Evolutionary conservation across 768 basidiomycete species (phyloP).

Genomic region (Rhizopogon salebrosus): DNA sequence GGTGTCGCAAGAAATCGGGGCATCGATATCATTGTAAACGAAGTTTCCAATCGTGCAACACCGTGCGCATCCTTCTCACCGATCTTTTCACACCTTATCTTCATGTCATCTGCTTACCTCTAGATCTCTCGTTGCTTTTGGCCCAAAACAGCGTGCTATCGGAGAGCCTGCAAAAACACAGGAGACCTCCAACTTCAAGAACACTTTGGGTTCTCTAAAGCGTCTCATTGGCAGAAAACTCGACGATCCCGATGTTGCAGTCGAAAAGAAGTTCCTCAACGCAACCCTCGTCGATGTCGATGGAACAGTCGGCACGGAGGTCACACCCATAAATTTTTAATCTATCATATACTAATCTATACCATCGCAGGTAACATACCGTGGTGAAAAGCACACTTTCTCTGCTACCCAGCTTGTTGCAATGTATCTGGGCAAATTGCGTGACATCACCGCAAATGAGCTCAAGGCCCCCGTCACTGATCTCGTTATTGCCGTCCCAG

Average conservation of each 20-base stretch:
- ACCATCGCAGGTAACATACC: conserved; percentile 69
- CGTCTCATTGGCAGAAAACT: conserved; percentile 81
- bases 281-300: conserved; percentile 80
- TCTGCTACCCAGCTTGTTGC: conserved; percentile 90
- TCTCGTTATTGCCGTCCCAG: conserved; percentile 93
- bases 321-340: conserved; percentile 24
- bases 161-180: conserved; percentile 97
- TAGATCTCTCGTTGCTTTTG: conserved; percentile 94
- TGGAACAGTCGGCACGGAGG: conserved; percentile 83
- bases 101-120: conserved; percentile 4
- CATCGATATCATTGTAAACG: conserved; percentile 98
- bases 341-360: conserved; percentile 9
- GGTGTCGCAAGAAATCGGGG: conserved; percentile 94
- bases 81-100: neutral
- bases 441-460: conserved; percentile 80
- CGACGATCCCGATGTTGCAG: conserved; percentile 73
- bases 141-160: conserved; percentile 83
- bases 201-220: conserved; percentile 92
- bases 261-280: conserved; percentile 91
- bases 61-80: conserved; percentile 57
- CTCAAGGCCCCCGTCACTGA: conserved; percentile 86
- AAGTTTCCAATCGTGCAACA: conserved; percentile 94
- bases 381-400: conserved; percentile 74
- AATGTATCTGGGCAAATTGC: conserved; percentile 85
- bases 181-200: conserved; percentile 97